Evolutionary conservation across 257 asterid species (phyloP).

Genomic region (Rehmannia glutinosa): DNA sequence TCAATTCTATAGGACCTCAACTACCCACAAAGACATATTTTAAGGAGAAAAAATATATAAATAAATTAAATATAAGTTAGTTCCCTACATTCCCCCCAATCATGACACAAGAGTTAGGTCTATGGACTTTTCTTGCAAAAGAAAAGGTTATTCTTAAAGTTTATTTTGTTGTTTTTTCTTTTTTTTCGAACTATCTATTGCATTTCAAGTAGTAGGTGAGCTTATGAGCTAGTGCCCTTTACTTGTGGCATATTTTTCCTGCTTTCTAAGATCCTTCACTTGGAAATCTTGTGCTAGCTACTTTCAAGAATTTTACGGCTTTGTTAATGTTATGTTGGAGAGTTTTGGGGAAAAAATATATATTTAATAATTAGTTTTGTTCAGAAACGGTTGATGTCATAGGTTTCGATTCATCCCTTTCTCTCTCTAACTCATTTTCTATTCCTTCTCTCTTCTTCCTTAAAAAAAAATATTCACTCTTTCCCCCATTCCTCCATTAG

Average conservation of each 20-base stretch:
- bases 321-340: no score
- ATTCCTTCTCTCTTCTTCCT: no score
- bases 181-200: neutral
- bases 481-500: no score
- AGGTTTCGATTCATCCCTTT: no score
- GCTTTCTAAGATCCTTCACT: neutral
- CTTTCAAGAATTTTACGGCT: no score
- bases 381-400: no score
- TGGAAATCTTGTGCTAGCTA: no score
- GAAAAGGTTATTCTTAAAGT: neutral
- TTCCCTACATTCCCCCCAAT: conserved; percentile 19
- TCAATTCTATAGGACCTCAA: conserved; percentile 23
- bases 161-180: no score
- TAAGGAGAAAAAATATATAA: neutral
- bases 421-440: no score
- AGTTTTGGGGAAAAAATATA: no score
- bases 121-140: conserved; percentile 9
- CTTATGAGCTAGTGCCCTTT: neutral
- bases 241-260: neutral
- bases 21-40: conserved; percentile 19
- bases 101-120: conserved; percentile 24
- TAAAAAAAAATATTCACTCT: no score
- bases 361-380: no score
- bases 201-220: neutral
- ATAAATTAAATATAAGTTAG: neutral